A percentile compares a stretch with the other conserved stretches of the same genome.
Evolutionary conservation across 176 grass and related monocot genomes (phyloP).

Genomic region (Eremochloa ophiuroides): DNA sequence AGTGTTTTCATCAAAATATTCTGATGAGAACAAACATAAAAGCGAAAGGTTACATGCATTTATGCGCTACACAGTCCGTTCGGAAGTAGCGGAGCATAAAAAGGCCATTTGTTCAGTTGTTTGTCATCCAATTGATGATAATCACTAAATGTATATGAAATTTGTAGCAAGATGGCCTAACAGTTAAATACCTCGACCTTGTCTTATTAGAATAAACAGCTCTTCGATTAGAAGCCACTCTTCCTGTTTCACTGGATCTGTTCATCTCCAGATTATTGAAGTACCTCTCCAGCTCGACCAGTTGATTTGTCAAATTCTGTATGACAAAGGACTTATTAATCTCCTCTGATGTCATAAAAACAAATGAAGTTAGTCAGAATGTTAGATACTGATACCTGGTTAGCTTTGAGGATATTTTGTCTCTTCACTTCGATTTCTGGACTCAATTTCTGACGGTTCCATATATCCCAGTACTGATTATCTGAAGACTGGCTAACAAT

Average conservation of each 20-base stretch:
- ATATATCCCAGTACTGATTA: conserved; percentile 86
- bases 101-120: neutral
- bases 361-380: neutral
- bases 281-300: conserved; percentile 85
- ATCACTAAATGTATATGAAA: conserved; percentile 1
- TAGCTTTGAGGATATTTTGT: conserved; percentile 83
- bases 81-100: neutral
- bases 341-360: neutral
- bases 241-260: conserved; percentile 69
- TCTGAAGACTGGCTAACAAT: conserved; percentile 85
- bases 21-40: neutral
- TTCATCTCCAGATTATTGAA: conserved; percentile 98
- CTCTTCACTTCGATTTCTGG: conserved; percentile 90
- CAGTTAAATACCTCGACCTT: conserved; percentile 51
- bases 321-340: conserved; percentile 23
- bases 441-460: conserved; percentile 85
- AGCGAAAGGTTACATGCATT: neutral
- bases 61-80: neutral
- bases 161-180: neutral
- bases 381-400: conserved; percentile 51
- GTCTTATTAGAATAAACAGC: conserved; percentile 48
- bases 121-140: conserved; percentile 16
- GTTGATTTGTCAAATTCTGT: conserved; percentile 85
- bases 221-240: conserved; percentile 53
- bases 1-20: conserved; percentile 1